Evolutionary conservation across 768 basidiomycete species (phyloP).

Genomic region (Lenzites betulinus): DNA sequence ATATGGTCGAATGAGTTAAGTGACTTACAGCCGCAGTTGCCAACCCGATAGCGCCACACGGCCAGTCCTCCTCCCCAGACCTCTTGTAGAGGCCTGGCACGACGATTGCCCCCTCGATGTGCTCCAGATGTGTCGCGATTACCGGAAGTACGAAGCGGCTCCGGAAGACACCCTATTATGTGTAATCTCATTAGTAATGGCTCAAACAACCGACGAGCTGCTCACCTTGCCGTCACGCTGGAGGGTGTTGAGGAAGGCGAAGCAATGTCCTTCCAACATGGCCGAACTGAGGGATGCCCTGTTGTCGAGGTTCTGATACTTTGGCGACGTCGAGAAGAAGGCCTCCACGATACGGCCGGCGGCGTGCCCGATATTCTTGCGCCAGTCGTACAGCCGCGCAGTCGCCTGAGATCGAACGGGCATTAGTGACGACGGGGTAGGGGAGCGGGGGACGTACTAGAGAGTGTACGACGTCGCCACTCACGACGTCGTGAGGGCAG

Average conservation of each 20-base stretch:
- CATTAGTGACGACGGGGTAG: neutral
- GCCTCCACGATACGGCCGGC: neutral
- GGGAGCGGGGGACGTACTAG: neutral
- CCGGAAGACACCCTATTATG: neutral
- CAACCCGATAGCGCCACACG: no score
- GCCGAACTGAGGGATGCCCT: neutral
- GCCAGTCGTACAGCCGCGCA: neutral
- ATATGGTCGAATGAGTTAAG: no score
- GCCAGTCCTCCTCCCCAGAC: no score
- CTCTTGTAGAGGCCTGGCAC: neutral
- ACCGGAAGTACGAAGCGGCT: neutral
- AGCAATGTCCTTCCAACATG: neutral
- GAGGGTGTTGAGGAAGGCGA: neutral
- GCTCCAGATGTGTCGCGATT: neutral
- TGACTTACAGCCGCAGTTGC: no score
- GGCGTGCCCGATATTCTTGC: neutral
- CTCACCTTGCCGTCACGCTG: neutral
- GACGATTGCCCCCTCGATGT: neutral
- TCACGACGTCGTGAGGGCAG: neutral
- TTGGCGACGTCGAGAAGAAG: neutral
- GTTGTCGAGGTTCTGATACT: neutral
- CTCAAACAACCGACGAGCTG: neutral
- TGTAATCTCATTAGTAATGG: neutral
- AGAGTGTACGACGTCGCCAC: neutral
- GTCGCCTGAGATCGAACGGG: neutral